These are phyloP conservation scores for Apiospora rasikravindrae DNA, from an alignment of 2,329 filamentous ascomycete genomes.

Conservation along the genomic window DNA sequence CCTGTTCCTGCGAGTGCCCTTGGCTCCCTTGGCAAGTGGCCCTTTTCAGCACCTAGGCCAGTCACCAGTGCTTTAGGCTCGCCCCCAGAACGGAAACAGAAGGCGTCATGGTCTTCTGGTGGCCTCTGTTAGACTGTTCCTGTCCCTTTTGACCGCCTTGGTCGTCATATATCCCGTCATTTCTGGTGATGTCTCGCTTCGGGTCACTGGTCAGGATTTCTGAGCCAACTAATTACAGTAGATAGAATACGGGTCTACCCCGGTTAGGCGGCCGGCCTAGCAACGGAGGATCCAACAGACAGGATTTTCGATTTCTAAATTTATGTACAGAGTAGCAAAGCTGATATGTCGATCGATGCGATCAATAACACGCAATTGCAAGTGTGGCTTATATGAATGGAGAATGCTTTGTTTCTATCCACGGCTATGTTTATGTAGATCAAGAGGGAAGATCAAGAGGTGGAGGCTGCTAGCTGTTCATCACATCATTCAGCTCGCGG, in stretches of 20 bases:
- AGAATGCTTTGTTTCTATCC: not conserved
- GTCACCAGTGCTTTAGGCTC: not conserved
- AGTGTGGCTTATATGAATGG: constrained; percentile 8
- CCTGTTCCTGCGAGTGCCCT: not conserved
- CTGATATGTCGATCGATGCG: constrained; percentile 8
- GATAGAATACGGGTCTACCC: constrained; percentile 8
- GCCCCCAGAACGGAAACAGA: not conserved
- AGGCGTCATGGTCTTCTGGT: not conserved
- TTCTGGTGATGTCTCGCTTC: not conserved
- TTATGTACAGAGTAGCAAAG: not conserved
- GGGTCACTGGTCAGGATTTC: not conserved
- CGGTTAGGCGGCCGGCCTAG: not conserved
- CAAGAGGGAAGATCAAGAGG: no score
- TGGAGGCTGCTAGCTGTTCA: no score
- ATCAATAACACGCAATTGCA: not conserved
- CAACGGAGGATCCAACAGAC: not conserved
- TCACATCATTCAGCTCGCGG: not conserved
- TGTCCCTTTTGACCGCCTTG: not conserved
- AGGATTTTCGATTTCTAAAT: not conserved
- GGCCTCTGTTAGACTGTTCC: not conserved
- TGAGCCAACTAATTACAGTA: not conserved
- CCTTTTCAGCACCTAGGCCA: not conserved
- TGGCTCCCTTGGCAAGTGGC: not conserved
- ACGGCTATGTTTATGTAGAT: not conserved
- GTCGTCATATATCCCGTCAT: not conserved